A percentile compares a stretch with the other conserved stretches of the same genome.
These are phyloP conservation scores for Rhynchospora breviuscula DNA, from an alignment of 176 grass and related monocot genomes.

Conservation along the genomic window DNA sequence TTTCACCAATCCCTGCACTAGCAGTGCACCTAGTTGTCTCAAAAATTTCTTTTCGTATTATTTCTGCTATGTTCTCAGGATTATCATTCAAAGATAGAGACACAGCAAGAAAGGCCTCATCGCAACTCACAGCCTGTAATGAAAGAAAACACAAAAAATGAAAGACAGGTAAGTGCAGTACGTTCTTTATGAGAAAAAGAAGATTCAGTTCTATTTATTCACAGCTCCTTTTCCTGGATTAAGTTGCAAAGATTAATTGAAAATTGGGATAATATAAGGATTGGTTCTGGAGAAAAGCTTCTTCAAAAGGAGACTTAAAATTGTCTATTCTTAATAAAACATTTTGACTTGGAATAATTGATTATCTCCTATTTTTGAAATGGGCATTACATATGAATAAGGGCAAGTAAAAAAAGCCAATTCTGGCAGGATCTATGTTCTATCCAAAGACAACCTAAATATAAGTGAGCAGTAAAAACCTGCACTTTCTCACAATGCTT, in stretches of 20 bases:
- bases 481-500: constrained; percentile 84
- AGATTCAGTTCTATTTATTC: background rate
- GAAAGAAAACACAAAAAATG: constrained; percentile 3
- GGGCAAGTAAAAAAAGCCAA: background rate
- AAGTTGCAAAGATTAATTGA: background rate
- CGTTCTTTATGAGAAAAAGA: constrained; percentile 9
- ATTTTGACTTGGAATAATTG: background rate
- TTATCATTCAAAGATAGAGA: constrained; percentile 47
- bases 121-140: constrained; percentile 88
- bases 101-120: constrained; percentile 95
- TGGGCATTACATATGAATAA: background rate
- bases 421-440: background rate
- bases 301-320: background rate
- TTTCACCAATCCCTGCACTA: constrained; percentile 83
- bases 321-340: background rate
- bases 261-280: background rate
- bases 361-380: background rate
- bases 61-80: constrained; percentile 45
- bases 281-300: background rate
- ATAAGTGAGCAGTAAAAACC: constrained; percentile 34
- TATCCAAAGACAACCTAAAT: background rate
- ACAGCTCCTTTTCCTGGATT: background rate
- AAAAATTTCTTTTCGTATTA: constrained; percentile 69
- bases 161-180: background rate
- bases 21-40: constrained; percentile 71